Base-by-base conservation (phyloP, 371 early-diverging fungal genomes). In the Batkoa obscura region DNA sequence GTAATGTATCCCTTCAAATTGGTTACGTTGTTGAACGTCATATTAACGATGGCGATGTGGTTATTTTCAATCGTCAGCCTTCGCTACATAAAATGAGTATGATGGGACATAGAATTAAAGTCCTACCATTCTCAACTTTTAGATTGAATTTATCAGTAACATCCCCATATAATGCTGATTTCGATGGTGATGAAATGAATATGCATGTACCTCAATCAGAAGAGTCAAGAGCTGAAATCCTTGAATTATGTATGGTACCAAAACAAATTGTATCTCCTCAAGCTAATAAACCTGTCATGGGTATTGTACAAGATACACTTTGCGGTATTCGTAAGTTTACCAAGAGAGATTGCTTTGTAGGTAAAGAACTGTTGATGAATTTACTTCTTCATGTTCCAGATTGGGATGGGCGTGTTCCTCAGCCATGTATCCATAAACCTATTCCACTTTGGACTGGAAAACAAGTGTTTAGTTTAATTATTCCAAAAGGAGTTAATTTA, bases 161-260 rank as follows among this genome's bases (percentile, higher is more conserved):
- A 0, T 77, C 95, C n/a, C 99, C 99, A 13, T 99, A 99, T 68
- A 99, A 99, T 65, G 99, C 99, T 58, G 99, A 99, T 79, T 99
- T 99, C 72, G 99, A 99, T 69, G 99, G 99, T 56, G 99, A 99
- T 70, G 99, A 99, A 72, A 99, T 99, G 99, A 99, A 99, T 71
- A 69, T 99, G 72, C 99, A 99, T 69, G 92, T 98, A 33, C 99
- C 99, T 34, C 99, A 99, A 68, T 88, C 88, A 8, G 72, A 84
- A 59, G 94, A 93, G 68, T 84, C 97, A 4, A 83, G 86, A 47
- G 92, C 98, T 12, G 99, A 99, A 72, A 74, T 99, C 41, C 76
- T 76, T 59, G 90, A 95, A 72, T 79, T 99, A 46, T 91, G 92
- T 68, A 89, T 93, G 87, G 99, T 99, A 1, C 91, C 97, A 8